These are phyloP conservation scores for Fagus sylvatica DNA, from an alignment of 306 rosid genomes.

Conservation along the genomic window DNA sequence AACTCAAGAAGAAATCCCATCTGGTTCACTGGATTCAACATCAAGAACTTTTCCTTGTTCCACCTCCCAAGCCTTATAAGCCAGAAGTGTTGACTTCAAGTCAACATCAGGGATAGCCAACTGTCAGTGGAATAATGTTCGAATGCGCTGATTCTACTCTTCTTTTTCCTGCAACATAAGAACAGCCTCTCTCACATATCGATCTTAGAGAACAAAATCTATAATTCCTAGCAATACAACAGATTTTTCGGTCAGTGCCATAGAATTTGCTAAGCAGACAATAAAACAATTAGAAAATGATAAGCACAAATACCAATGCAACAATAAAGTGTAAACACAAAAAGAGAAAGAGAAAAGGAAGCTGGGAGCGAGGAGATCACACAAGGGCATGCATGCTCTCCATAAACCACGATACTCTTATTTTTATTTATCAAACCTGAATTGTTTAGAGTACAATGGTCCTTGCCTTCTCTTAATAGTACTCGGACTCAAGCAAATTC, in stretches of 20 bases:
- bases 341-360: no score
- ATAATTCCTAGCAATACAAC: neutral
- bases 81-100: slow-evolving; percentile 62
- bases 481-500: no score
- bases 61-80: slow-evolving; percentile 84
- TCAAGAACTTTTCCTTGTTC: slow-evolving; percentile 54
- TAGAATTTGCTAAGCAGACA: neutral
- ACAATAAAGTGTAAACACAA: no score
- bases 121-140: slow-evolving; percentile 82
- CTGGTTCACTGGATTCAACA: slow-evolving; percentile 39
- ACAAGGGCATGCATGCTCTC: no score
- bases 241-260: neutral
- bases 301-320: neutral
- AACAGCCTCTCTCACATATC: slow-evolving; percentile 22
- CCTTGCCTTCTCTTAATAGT: no score
- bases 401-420: no score
- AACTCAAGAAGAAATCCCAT: slow-evolving; percentile 56
- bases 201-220: neutral
- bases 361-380: no score
- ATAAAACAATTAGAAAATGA: neutral
- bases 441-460: no score
- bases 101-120: slow-evolving; percentile 75
- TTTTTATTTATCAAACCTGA: no score
- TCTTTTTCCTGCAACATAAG: slow-evolving; percentile 59
- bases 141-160: slow-evolving; percentile 68